Percentiles rank a stretch among this genome's conserved stretches.
Conservation (phyloP, 495 filamentous ascomycete genomes). For the Talaromyces stipitatus region DNA sequence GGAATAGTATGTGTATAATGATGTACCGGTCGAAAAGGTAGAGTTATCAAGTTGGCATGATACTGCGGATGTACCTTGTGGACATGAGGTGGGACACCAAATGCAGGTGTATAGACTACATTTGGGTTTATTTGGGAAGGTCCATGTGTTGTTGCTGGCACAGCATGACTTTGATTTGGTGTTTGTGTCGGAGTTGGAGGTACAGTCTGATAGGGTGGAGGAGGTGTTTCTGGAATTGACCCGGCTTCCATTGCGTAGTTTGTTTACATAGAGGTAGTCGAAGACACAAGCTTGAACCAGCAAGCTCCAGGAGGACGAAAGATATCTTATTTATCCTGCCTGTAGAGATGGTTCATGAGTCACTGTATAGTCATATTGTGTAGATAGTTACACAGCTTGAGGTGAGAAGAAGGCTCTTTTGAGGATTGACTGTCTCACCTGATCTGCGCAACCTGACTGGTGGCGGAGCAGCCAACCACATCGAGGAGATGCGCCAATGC, state of each 20-base stretch:
- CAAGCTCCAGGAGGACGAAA: background rate
- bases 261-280: background rate
- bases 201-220: conserved; percentile 4
- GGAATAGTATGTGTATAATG: background rate
- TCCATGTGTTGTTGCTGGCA: background rate
- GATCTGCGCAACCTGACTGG: background rate
- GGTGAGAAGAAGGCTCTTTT: background rate
- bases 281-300: background rate
- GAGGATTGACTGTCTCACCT: background rate
- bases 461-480: background rate
- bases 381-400: background rate
- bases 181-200: background rate
- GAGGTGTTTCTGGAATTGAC: background rate
- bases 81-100: background rate
- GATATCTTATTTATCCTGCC: background rate
- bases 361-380: too few species aligned
- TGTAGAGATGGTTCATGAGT: background rate
- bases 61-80: background rate
- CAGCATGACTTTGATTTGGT: background rate
- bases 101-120: background rate
- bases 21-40: background rate
- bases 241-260: background rate
- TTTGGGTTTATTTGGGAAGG: background rate
- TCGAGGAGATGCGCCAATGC: background rate
- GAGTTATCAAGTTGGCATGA: background rate